Evolutionary conservation across 2,329 filamentous ascomycete genomes (phyloP).

Genomic region (Penicillium sp.): DNA sequence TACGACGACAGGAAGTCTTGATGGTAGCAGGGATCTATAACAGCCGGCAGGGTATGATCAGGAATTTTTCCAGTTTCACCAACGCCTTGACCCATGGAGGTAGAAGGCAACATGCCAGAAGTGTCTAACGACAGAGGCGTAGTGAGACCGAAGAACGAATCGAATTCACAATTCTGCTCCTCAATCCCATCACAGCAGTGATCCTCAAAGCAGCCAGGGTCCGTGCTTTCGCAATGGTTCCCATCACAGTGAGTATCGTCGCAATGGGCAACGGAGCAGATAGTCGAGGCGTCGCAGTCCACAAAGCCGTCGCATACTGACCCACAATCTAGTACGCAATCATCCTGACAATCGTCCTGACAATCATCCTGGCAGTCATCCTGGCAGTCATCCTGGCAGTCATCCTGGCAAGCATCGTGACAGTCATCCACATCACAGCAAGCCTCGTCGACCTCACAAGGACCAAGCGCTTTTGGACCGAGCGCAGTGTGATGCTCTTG

Average conservation of each 20-base stretch:
- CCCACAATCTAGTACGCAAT: constrained; percentile 33
- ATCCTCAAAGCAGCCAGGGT: constrained; percentile 40
- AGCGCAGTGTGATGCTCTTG: constrained; percentile 26
- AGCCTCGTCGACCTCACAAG: constrained; percentile 33
- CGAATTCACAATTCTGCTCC: constrained; percentile 29
- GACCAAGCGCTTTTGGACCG: constrained; percentile 12
- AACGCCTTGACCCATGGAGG: constrained; percentile 16
- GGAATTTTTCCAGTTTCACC: constrained; percentile 23
- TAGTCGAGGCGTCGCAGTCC: constrained; percentile 40
- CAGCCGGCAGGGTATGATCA: constrained; percentile 16
- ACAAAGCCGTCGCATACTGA: constrained; percentile 45
- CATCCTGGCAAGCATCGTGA: neutral
- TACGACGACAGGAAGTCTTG: constrained; percentile 26
- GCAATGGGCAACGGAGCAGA: constrained; percentile 38
- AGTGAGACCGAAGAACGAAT: constrained; percentile 35
- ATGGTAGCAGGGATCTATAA: constrained; percentile 21
- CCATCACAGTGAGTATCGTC: constrained; percentile 25
- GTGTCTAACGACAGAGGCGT: constrained; percentile 32
- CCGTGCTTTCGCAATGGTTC: constrained; percentile 30
- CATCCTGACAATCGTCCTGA: neutral
- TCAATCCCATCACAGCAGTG: constrained; percentile 34
- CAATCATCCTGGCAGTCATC: constrained; percentile 26
- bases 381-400: constrained; percentile 17
- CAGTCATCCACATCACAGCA: constrained; percentile 42
- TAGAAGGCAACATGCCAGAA: constrained; percentile 26